Percentiles rank a stretch among this genome's conserved stretches.
Conservation (phyloP, 306 rosid species). For the Cajanus cajan region DNA sequence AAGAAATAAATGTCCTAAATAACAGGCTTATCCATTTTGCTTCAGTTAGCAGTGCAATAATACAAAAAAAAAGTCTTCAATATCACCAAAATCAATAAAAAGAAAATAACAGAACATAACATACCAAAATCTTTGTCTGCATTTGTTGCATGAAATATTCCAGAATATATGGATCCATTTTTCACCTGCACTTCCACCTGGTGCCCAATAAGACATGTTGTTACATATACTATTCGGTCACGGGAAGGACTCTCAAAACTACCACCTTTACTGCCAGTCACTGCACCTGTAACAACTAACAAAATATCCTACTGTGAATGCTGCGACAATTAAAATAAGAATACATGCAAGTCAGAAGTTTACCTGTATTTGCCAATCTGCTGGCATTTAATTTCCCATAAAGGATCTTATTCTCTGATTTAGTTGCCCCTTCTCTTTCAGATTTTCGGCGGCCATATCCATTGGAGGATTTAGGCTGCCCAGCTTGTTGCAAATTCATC, state of each 20-base stretch:
- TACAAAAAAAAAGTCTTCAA: not conserved
- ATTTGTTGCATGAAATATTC: slow-evolving; percentile 83
- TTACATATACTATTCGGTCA: slow-evolving; percentile 67
- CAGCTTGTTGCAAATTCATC: slow-evolving; percentile 71
- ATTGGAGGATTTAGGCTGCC: slow-evolving; percentile 65
- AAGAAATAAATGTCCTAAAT: slow-evolving; percentile 1
- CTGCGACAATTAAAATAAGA: not conserved
- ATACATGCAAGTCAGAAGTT: slow-evolving; percentile 20
- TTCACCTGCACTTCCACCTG: slow-evolving; percentile 87
- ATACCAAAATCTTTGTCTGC: slow-evolving; percentile 83
- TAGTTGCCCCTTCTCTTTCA: slow-evolving; percentile 61
- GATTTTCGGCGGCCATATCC: slow-evolving; percentile 84
- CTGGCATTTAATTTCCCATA: slow-evolving; percentile 59
- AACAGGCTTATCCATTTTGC: not conserved
- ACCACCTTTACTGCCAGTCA: slow-evolving; percentile 55
- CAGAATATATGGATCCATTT: slow-evolving; percentile 78
- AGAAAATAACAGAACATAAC: slow-evolving; percentile 29
- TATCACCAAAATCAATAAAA: slow-evolving; percentile 19
- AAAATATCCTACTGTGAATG: slow-evolving; percentile 27
- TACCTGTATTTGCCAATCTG: slow-evolving; percentile 60
- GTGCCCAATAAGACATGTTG: slow-evolving; percentile 77
- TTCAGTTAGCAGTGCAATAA: slow-evolving; percentile 11
- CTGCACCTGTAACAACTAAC: slow-evolving; percentile 40
- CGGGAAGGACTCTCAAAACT: slow-evolving; percentile 60
- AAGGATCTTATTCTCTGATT: slow-evolving; percentile 58